Percentiles rank a stretch among this genome's conserved stretches.
These are phyloP conservation scores for Elaeagnus macrophylla DNA, from an alignment of 306 rosid genomes.

Conservation along the genomic window DNA sequence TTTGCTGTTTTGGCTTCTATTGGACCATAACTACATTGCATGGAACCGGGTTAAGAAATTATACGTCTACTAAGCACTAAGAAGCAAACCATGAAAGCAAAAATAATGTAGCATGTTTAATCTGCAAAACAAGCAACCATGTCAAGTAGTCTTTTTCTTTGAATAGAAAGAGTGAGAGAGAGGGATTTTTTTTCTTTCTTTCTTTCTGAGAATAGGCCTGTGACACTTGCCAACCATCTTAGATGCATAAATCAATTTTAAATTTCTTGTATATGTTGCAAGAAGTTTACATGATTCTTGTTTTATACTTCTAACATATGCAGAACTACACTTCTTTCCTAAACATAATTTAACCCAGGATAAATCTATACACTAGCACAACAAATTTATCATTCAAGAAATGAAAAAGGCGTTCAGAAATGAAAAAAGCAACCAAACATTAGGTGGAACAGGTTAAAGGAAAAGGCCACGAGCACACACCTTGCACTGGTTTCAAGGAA, in stretches of 20 bases:
- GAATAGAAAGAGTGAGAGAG: not conserved
- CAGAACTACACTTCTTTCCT: too few relatives aligned
- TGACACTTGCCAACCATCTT: too few relatives aligned
- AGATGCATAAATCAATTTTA: too few relatives aligned
- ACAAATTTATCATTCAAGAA: not conserved
- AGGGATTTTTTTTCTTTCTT: too few relatives aligned
- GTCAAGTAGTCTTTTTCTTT: not conserved
- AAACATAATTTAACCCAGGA: too few relatives aligned
- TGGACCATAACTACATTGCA: conserved; percentile 44
- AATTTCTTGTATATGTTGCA: too few relatives aligned
- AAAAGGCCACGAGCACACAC: conserved; percentile 23
- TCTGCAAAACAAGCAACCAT: conserved; percentile 7
- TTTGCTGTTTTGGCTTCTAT: conserved; percentile 66
- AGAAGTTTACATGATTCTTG: too few relatives aligned
- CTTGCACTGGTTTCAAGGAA: conserved; percentile 47
- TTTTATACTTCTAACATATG: too few relatives aligned
- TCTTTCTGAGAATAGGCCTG: not conserved
- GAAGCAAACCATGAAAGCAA: not conserved
- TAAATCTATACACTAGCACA: too few relatives aligned
- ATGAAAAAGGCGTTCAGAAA: not conserved
- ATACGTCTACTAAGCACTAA: conserved; percentile 1
- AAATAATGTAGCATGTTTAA: conserved; percentile 1
- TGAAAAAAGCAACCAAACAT: not conserved
- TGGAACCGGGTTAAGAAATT: conserved; percentile 18
- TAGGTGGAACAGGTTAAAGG: conserved; percentile 9